These are phyloP conservation scores for Coemansia sp. DNA, from an alignment of 192 early-diverging fungal species.

Conservation along the genomic window DNA sequence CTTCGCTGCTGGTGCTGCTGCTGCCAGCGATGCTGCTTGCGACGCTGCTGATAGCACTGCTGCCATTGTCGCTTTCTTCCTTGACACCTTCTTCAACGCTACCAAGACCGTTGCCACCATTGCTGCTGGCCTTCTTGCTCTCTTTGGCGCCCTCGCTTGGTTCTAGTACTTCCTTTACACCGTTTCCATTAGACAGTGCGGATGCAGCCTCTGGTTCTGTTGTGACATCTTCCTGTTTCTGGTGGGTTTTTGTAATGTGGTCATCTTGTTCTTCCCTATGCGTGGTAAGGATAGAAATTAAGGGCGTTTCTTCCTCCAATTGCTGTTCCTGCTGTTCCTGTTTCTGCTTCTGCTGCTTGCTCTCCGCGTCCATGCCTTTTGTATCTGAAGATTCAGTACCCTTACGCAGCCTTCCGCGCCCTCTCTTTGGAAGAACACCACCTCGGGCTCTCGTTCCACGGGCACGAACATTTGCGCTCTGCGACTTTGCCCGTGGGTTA, in stretches of 20 bases:
- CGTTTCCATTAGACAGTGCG: background rate
- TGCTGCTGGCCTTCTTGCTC: too few species aligned
- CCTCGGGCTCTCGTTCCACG: background rate
- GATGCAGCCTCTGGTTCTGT: background rate
- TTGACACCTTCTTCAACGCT: background rate
- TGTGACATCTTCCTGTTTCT: background rate
- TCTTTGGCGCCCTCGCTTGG: background rate
- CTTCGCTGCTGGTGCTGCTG: background rate
- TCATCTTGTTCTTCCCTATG: background rate
- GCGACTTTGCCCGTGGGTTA: constrained; percentile 1
- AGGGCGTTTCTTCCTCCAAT: too few species aligned
- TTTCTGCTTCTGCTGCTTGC: too few species aligned
- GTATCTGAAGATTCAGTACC: background rate
- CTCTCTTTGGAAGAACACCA: background rate
- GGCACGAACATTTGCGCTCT: background rate
- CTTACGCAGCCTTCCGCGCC: background rate
- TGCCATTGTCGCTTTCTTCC: background rate
- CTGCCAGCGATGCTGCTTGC: background rate
- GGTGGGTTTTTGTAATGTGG: background rate
- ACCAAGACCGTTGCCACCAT: too few species aligned
- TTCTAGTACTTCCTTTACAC: background rate
- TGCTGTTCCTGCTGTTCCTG: too few species aligned
- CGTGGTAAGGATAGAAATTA: background rate
- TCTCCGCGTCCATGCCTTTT: background rate
- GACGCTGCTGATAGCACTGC: background rate